Evolutionary conservation across 2,329 filamentous ascomycete genomes (phyloP).

Genomic region (Aspergillus sp.): DNA sequence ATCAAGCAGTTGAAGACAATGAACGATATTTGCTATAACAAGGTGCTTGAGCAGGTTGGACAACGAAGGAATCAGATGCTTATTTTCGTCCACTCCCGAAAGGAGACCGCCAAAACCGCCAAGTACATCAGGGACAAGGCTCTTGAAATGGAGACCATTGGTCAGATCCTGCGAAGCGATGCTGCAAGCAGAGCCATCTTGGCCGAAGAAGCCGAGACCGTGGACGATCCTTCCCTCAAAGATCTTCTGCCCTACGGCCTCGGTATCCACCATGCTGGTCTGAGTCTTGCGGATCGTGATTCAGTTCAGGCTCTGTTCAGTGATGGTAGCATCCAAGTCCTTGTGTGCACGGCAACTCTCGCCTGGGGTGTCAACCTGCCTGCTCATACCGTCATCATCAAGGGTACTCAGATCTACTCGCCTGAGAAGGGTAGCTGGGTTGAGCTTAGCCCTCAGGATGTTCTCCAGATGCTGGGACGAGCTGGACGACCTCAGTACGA

Average conservation of each 20-base stretch:
- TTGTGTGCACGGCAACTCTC: constrained; percentile 96
- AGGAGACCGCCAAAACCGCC: constrained; percentile 97
- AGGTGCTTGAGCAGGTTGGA: constrained; percentile 94
- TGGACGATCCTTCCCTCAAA: constrained; percentile 85
- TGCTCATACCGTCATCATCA: constrained; percentile 97
- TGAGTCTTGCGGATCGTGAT: constrained; percentile 91
- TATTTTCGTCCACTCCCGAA: constrained; percentile 96
- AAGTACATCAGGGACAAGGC: constrained; percentile 96
- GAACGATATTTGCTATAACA: constrained; percentile 98
- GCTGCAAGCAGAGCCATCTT: constrained; percentile 87
- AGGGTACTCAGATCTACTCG: constrained; percentile 96
- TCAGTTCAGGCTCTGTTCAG: constrained; percentile 94
- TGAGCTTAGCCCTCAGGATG: constrained; percentile 93
- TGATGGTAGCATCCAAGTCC: constrained; percentile 86
- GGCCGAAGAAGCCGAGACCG: constrained; percentile 77
- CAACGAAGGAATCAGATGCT: constrained; percentile 95
- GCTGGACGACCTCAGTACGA: constrained; percentile 96
- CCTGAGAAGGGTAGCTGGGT: constrained; percentile 99
- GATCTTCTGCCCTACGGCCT: constrained; percentile 95
- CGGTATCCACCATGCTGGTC: constrained; percentile 96
- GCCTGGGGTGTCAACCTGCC: constrained; percentile 99
- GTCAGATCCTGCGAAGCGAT: constrained; percentile 90
- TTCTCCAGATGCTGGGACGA: constrained; percentile 97
- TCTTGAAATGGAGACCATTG: constrained; percentile 94
- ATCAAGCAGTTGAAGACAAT: constrained; percentile 99